Base-by-base conservation (phyloP, 805 yeast species). In the Groenewaldozyma salmanticensis region DNA sequence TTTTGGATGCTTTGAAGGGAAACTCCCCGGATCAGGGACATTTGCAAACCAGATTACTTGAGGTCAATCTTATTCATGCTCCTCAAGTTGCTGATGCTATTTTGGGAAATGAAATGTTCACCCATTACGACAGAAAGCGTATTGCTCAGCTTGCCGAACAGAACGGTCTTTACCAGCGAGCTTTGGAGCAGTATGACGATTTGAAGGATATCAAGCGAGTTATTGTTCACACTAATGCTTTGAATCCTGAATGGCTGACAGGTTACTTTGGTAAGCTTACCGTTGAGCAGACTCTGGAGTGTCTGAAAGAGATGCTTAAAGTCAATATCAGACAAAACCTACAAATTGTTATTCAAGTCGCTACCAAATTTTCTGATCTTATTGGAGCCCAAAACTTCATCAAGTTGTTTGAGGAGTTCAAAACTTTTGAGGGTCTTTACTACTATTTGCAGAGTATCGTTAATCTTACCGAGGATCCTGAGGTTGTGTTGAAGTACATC, bases 81-180 rank as follows among this genome's bases (percentile, higher is more conserved):
- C 99, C 99, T 39, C 98, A 92, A 71, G 99, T 92, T 43, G 99
- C 98, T 33, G 98, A 92, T 65, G 99, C 99, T 17, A 92, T 92
- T 51, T 72, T 92, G 55, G 96, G 96, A 46, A 92, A 90, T 64
- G 79, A 80, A 46, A 90, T 92, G 85, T 92, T 94, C 68, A 77
- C 88, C 51, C 96, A 88, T 60, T 92, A 85, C 62, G 98, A 92
- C 63, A 82, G 85, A 54, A 87, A 94, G 53, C 81, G 94, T 29
- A 80, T 92, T 58, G 98, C 97, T 18, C 74, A 79, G 44, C 72
- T 94, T 51, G 79, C 96, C 63, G 99, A 92, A 66, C 86, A 86
- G 65, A 90, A 95, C n/a, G 97, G 96, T 16, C 72, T 92, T 50
- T 79, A 71, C 62, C 96, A 88, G 71, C 81, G 97, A 60, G 97